Evolutionary conservation across 1,284 basidiomycete genomes (phyloP), one percentile per base, ranked within the genome.

Genomic region (Puccinia triticina): DNA sequence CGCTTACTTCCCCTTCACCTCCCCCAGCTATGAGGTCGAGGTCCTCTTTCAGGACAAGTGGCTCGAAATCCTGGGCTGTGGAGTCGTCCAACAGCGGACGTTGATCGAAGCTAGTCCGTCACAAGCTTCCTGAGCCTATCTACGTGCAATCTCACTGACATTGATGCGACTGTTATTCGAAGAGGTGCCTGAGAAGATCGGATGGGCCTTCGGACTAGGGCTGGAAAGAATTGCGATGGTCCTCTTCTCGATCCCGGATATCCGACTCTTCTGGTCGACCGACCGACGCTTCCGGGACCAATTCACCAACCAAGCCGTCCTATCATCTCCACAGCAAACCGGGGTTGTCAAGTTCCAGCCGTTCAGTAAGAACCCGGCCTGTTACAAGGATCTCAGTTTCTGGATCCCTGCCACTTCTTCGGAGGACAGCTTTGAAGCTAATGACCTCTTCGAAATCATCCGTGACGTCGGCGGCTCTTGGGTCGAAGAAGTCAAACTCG

Each of bases 151-250:
- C 32, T 40, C 50, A 14, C 3, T 72, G 3, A 1, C 18, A 11
- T 8, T 48, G 5, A 48, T 26, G n/a, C 21, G 21, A n/a, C 29
- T 66, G 8, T 16, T 40, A 21, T 32, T 77, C 16, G 0, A 80
- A 96, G 95, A 90, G 83, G 91, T 95, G 3, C 88, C 90, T 0
- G 88, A 93, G 85, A 96, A 96, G 87, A 91, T 95, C 84, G 95
- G 95, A 34, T 99, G 97, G 97, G 97, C 97, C 0, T 99, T 98
- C 85, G 97, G 97, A 21, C 91, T 99, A 53, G 97, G 97, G 8
- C 90, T 99, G 66, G 97, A 99, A 87, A 91, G 97, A 34, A 97
- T 99, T 84, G 95, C 96, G 43, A 99, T 99, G 97, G 92, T 99
- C 83, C 91, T 99, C 77, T 99, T 93, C 88, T 93, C 92, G 23